Base-by-base conservation (phyloP, 2,329 filamentous ascomycete genomes). In the Penicillium sp. region DNA sequence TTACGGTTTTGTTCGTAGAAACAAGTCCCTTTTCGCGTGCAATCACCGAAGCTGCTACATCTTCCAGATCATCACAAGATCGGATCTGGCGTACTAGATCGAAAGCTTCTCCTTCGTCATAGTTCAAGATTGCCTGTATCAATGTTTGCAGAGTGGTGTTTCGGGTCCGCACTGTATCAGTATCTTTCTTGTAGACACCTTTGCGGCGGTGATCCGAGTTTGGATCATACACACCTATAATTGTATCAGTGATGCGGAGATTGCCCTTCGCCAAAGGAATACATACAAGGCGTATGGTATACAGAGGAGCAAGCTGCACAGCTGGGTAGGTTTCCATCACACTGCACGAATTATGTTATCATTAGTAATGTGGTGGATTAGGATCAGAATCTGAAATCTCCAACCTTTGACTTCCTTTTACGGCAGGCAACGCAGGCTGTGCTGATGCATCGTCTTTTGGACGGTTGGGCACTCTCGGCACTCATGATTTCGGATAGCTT, bases 261-360 rank as follows among this genome's bases (percentile, higher is more conserved):
- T 30, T 42, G 10, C 2, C 34, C 13, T 26, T 40, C 18, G 9
- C 11, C 18, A 7, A 35, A 19, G 7, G 30, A n/a, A 27, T 39
- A 60, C 63, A 40, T 68, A 76, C 74, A 76, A 44, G 72, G 66
- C 9, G 74, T 76, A 59, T 76, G 72, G 70, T 99, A 97, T 51
- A 97, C 93, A 63, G 91, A 96, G 58, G 90, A 86, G 74, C 94
- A 99, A n/a, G 94, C 93, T 7, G 93, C 93, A 70, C 94, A 97
- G 65, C 90, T 92, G 6, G 93, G 93, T 5, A 89, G 80, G 52
- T 91, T 92, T 56, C 93, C 93, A 73, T 97, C 93, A 73, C 93
- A 97, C 81, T 82, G 53, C 32, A 16, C 11, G 39, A n/a, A 42
- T 46, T 23, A 23, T 23, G 3, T 41, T 13, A 42, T 51, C 18